Evolutionary conservation across 2,329 filamentous ascomycete species (phyloP), one percentile per base, ranked within the genome.

Genomic region (Aspergillus proliferans): DNA sequence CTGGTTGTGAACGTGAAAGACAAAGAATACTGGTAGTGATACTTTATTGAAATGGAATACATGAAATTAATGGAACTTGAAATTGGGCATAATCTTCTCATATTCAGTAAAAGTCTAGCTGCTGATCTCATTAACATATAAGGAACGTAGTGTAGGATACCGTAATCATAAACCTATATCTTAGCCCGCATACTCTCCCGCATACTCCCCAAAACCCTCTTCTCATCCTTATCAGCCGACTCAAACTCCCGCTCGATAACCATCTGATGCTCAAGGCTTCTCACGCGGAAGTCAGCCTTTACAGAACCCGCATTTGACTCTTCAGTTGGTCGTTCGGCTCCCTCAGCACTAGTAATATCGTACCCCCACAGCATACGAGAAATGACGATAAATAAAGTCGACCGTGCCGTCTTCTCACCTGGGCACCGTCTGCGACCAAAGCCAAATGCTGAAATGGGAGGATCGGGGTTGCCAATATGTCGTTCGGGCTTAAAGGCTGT

Each of bases 401-500:
- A 33, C 1, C 43, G 43, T 4, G 50, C 50, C 12, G 48, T 21
- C 7, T 43, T 40, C 19, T 51, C 43, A 2, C 51, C 51, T 1
- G 51, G 48, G 33, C 53, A 55, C 9, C 45, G 12, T 28, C 53
- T 43, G 24, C 53, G 38, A 5, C 52, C 52, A 40, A 53, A 55
- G 2, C 53, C 53, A 47, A 53, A 55, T 5, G 43, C 47, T 14
- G 45, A 44, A 19, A 52, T 42, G 9, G 48, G 42, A 28, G 47
- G 45, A 8, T 41, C 43, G 0, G 47, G 48, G 14, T 51, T 44
- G 24, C 52, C 47, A 12, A 69, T 56, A 50, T 68, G 72, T 34
- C 68, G 60, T 3, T 58, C 58, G 1, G 69, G 71, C 9, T 66
- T 52, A 48, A 71, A 73, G 8, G 22, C 52, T 34, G 68, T 60